A percentile compares a stretch with the other conserved stretches of the same genome.
These are phyloP conservation scores for Ceriops zippeliana DNA, from an alignment of 345 rosid genomes.

Conservation along the genomic window DNA sequence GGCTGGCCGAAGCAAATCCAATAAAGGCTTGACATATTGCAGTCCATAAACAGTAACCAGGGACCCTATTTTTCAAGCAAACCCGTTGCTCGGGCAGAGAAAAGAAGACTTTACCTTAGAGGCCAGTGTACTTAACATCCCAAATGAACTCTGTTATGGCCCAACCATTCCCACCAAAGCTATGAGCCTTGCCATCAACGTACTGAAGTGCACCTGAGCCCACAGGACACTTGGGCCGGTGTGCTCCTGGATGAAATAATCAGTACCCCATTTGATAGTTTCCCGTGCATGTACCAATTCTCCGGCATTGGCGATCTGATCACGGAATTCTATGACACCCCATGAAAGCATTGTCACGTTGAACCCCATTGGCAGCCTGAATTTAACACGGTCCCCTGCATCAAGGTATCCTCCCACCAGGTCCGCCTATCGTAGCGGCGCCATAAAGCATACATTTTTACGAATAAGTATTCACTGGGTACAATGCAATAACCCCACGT, in stretches of 20 bases:
- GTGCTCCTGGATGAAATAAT: conserved; percentile 32
- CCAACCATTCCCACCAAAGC: conserved; percentile 28
- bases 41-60: not conserved
- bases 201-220: conserved; percentile 23
- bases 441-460: not conserved
- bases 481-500: not conserved
- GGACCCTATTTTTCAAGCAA: not conserved
- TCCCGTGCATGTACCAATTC: conserved; percentile 24
- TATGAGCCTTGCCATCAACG: conserved; percentile 9
- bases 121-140: conserved; percentile 34
- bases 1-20: conserved; percentile 25
- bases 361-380: conserved; percentile 29
- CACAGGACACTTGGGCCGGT: conserved; percentile 26
- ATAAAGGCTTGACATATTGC: conserved; percentile 2
- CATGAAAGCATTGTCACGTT: conserved; percentile 32
- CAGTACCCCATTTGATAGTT: conserved; percentile 34
- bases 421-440: conserved; percentile 16
- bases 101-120: conserved; percentile 14
- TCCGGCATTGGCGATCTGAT: conserved; percentile 24
- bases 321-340: conserved; percentile 24
- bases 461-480: not conserved
- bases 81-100: not conserved
- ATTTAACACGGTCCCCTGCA: conserved; percentile 33
- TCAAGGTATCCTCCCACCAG: conserved; percentile 32
- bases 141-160: conserved; percentile 33